These are phyloP conservation scores for Azolla pinnata DNA, from an alignment of 75 land plant species.

Conservation along the genomic window DNA sequence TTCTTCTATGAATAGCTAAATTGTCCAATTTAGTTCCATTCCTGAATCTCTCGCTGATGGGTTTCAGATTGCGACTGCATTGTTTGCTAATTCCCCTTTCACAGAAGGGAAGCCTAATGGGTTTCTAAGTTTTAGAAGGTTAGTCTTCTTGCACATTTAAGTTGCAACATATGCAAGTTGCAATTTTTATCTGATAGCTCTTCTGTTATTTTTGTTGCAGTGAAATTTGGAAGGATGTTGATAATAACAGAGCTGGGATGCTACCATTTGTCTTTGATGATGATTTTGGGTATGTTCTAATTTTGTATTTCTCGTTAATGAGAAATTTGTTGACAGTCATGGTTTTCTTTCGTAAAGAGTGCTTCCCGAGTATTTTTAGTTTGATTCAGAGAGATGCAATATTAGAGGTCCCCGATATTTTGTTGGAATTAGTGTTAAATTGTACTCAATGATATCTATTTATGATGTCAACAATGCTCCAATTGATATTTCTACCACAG, in stretches of 20 bases:
- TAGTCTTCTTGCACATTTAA: neutral
- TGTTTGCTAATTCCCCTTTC: constrained; percentile 98
- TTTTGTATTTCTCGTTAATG: no score
- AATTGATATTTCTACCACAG: no score
- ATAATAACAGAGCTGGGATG: constrained; percentile 86
- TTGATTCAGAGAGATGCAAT: no score
- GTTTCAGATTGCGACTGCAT: constrained; percentile 90
- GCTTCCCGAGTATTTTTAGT: no score
- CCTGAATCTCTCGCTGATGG: neutral
- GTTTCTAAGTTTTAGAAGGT: constrained; percentile 93
- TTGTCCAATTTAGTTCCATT: neutral
- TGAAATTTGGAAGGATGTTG: constrained; percentile 97
- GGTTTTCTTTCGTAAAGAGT: no score
- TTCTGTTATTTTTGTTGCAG: constrained; percentile 29
- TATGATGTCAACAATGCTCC: no score
- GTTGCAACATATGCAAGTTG: neutral
- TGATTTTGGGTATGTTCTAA: constrained; percentile 85
- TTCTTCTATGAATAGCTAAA: neutral
- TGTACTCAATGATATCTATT: no score
- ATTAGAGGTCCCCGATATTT: no score
- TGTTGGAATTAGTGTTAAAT: no score
- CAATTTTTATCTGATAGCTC: neutral
- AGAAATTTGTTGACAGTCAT: no score
- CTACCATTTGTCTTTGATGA: constrained; percentile 94
- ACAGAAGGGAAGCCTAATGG: constrained; percentile 97